Percentiles rank a stretch among this genome's conserved stretches.
These are phyloP conservation scores for Penicillium sp. DNA, from an alignment of 2,329 filamentous ascomycete species.

Conservation along the genomic window DNA sequence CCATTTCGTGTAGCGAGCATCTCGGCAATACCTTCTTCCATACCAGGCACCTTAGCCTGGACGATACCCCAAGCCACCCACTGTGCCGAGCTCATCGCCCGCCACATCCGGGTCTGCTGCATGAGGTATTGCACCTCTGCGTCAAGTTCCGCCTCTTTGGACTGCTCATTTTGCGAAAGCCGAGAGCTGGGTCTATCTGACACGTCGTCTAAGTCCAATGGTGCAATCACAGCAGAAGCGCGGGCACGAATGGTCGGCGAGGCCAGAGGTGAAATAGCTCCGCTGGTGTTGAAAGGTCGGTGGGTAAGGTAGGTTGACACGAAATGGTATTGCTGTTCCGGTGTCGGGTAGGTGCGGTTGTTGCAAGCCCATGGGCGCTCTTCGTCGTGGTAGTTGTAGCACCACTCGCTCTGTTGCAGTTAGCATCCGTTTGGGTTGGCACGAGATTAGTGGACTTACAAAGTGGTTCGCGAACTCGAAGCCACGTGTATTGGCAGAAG, in stretches of 20 bases:
- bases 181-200: constrained; percentile 53
- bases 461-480: constrained; percentile 98
- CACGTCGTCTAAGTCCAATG: constrained; percentile 80
- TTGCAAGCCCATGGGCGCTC: constrained; percentile 65
- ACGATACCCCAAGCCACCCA: constrained; percentile 98
- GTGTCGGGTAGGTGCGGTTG: constrained; percentile 67
- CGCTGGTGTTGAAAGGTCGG: constrained; percentile 53
- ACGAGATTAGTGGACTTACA: constrained; percentile 44
- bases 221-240: constrained; percentile 52
- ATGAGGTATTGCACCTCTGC: constrained; percentile 67
- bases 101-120: constrained; percentile 79
- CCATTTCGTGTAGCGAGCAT: constrained; percentile 14
- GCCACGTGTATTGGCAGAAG: constrained; percentile 80
- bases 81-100: constrained; percentile 78
- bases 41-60: constrained; percentile 79
- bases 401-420: constrained; percentile 72
- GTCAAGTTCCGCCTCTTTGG: constrained; percentile 64
- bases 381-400: constrained; percentile 90
- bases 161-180: constrained; percentile 57
- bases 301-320: constrained; percentile 84
- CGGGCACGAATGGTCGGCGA: constrained; percentile 51
- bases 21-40: constrained; percentile 50
- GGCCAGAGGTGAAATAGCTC: constrained; percentile 25
- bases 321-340: constrained; percentile 80
- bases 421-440: constrained; percentile 4